Base-by-base conservation (phyloP, 2,329 filamentous ascomycete species). In the Pseudogymnoascus sp. region DNA sequence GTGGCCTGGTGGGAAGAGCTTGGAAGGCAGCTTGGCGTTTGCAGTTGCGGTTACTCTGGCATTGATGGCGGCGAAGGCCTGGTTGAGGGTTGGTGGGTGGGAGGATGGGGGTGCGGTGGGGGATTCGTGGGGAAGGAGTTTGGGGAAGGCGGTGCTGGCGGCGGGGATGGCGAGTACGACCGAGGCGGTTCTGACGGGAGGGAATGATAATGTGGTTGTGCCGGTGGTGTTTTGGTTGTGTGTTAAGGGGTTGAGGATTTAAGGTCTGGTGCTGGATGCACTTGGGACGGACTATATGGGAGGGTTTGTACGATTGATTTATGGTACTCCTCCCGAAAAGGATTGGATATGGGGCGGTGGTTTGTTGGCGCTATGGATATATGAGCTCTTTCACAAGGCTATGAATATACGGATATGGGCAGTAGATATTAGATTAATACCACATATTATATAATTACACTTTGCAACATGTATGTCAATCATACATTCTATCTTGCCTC, bases 171-270 rank as follows among this genome's bases (percentile, higher is more conserved):
- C 93, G 29, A 97, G 93, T 75, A 81, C 97, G 69, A 96, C 95
- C 61, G 95, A 99, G 78, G 93, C 95, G 26, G 93, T 97, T 56
- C 78, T 99, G 67, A 97, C 95, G 13, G 95, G 95, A 1, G 95
- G 93, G 31, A 99, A 99, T 75, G 95, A 99, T 80, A 99, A 99
- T 79, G 95, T 99, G 17, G 88, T 97, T 67, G 93, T 97, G 67
- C 95, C 95, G 3, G 86, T 99, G 64, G 87, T 96, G 60, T 77
- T 99, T 65, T 99, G 95, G 95, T 83, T 93, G 65, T 87, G 96
- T 70, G 92, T 96, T 40, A 89, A 93, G 76, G 91, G 90, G n/a
- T 68, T 74, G 69, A 50, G 23, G 38, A 62, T 56, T 33, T 56
- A 56, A 6, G n/a, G 50, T 13, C 10, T 56, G 23, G 23, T 53